Percentiles rank a stretch among this genome's conserved stretches.
These are phyloP conservation scores for Tetracladium marchalianum DNA, from an alignment of 495 filamentous ascomycete genomes.

Conservation along the genomic window DNA sequence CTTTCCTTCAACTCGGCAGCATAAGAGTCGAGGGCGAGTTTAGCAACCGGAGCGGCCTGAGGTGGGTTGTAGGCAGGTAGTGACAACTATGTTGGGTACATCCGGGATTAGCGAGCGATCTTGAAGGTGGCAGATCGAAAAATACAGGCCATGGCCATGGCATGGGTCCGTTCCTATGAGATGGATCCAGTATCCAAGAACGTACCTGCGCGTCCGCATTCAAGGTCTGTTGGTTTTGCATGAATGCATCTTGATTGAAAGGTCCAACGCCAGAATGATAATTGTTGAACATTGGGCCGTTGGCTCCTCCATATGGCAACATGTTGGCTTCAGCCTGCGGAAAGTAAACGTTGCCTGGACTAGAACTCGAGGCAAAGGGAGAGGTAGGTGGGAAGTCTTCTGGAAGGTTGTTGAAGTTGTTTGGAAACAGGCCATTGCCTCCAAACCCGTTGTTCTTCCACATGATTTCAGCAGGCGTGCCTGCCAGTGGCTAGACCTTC, in stretches of 20 bases:
- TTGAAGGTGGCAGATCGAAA: no score
- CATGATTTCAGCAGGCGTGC: conserved; percentile 1
- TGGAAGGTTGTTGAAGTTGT: conserved; percentile 5
- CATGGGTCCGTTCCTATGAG: no score
- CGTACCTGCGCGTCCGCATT: conserved; percentile 14
- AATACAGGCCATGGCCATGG: no score
- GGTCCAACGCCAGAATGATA: conserved; percentile 10
- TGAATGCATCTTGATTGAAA: conserved; percentile 11
- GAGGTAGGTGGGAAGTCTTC: conserved; percentile 9
- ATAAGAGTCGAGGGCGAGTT: not conserved
- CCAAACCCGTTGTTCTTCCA: conserved; percentile 15
- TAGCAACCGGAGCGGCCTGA: not conserved
- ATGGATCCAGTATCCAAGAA: not conserved
- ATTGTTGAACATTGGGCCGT: conserved; percentile 1
- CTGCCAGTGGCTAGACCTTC: no score
- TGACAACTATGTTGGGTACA: conserved; percentile 7
- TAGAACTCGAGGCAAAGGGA: conserved; percentile 2
- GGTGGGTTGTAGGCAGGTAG: conserved; percentile 5
- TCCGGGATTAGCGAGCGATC: no score
- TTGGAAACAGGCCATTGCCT: conserved; percentile 4
- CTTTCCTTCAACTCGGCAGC: conserved; percentile 21
- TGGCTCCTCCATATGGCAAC: conserved; percentile 8
- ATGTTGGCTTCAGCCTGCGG: not conserved
- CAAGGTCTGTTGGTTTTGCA: conserved; percentile 12
- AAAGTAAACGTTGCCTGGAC: conserved; percentile 5